Conservation (phyloP, 345 rosid species). For the Bruguiera gymnorhiza region DNA sequence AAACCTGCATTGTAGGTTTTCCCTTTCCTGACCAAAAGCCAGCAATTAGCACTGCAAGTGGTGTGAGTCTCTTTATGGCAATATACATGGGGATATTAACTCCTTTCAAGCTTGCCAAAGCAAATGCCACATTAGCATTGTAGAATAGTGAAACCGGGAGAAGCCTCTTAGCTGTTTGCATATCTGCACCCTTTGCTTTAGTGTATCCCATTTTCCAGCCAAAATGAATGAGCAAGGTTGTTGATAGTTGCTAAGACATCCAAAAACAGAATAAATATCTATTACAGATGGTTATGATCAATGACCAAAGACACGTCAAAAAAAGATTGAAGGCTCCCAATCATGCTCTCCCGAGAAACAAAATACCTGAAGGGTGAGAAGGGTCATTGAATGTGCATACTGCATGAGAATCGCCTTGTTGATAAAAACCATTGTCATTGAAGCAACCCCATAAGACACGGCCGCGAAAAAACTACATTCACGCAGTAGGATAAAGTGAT, state of each 20-base stretch:
- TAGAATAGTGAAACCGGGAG: slow-evolving; percentile 82
- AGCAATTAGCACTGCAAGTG: slow-evolving; percentile 77
- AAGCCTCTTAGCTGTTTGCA: slow-evolving; percentile 67
- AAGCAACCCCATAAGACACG: slow-evolving; percentile 81
- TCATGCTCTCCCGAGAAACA: background rate
- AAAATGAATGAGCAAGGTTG: slow-evolving; percentile 74
- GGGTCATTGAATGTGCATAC: slow-evolving; percentile 77
- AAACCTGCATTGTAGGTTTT: slow-evolving; percentile 75
- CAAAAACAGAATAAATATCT: slow-evolving; percentile 4
- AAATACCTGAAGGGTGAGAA: slow-evolving; percentile 79
- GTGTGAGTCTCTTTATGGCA: slow-evolving; percentile 94
- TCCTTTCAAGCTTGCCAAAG: slow-evolving; percentile 97
- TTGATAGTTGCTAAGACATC: slow-evolving; percentile 74
- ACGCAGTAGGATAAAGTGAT: too few relatives aligned
- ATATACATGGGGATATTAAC: slow-evolving; percentile 98
- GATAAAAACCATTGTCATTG: slow-evolving; percentile 99
- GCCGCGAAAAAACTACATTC: slow-evolving; percentile 69
- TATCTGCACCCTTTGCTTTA: slow-evolving; percentile 53
- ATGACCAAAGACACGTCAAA: slow-evolving; percentile 4
- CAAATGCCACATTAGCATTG: slow-evolving; percentile 96
- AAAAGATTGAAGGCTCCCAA: background rate
- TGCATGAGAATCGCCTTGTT: slow-evolving; percentile 91
- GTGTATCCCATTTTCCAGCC: slow-evolving; percentile 69
- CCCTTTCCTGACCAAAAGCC: slow-evolving; percentile 73
- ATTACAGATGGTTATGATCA: slow-evolving; percentile 2